Evolutionary conservation across 176 grass and related monocot genomes (phyloP).

Genomic region (Ensete glaucum): DNA sequence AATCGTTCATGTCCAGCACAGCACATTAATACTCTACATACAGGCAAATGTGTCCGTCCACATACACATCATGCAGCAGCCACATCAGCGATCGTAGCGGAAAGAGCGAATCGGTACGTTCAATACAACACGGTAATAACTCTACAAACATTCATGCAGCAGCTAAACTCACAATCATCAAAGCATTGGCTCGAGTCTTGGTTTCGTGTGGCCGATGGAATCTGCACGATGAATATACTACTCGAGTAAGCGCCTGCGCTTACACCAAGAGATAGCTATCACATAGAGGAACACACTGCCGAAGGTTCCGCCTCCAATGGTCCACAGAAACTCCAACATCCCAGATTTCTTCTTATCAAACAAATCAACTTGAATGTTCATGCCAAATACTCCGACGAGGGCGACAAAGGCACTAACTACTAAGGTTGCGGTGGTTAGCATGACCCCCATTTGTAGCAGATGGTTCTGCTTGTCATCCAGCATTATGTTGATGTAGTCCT

Average conservation of each 20-base stretch:
- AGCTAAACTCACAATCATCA: background rate
- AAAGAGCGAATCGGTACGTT: too few species aligned
- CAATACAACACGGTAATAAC: too few species aligned
- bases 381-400: constrained; percentile 31
- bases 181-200: too few species aligned
- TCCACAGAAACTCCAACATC: constrained; percentile 23
- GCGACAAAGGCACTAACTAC: constrained; percentile 33
- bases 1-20: too few species aligned
- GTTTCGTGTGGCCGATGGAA: too few species aligned
- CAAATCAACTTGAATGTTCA: constrained; percentile 48
- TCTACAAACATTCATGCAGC: background rate
- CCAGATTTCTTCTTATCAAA: constrained; percentile 22
- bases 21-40: too few species aligned
- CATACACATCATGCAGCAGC: too few species aligned
- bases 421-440: constrained; percentile 33
- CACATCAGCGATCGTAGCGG: too few species aligned
- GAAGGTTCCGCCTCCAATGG: constrained; percentile 24
- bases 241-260: constrained; percentile 36
- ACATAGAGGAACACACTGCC: constrained; percentile 36
- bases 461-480: constrained; percentile 29
- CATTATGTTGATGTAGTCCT: constrained; percentile 32
- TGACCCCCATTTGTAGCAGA: constrained; percentile 19
- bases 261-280: constrained; percentile 34
- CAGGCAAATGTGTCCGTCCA: too few species aligned
- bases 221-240: background rate